Base-by-base conservation (phyloP, 805 yeast genomes). In the Hanseniaspora taiwanica region DNA sequence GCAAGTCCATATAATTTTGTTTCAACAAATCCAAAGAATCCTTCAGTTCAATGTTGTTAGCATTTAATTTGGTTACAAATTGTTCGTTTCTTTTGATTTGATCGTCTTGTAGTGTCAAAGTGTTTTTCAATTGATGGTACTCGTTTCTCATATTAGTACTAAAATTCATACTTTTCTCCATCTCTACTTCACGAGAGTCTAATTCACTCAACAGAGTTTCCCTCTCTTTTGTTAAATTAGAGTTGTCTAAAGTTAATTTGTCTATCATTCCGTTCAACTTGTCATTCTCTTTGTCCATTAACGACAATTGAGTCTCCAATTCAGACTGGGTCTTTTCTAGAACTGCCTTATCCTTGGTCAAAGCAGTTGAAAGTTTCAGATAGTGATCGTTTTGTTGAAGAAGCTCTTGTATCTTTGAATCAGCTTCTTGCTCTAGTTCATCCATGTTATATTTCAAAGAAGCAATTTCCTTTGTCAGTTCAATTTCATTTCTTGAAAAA, bases 401-500 rank as follows among this genome's bases (percentile, higher is more conserved):
- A 27, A 71, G 43, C 23, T 67, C 69, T 13, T 48, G 43, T 23
- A 65, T 57, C 40, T 62, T 66, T 3, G 56, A 48, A 12, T 53
- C 57, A 36, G 56, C 52, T 29, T 59, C 63, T n/a, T 60, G 62
- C 27, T 65, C 59, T n/a, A 72, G 54, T 7, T 72, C 70, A 44
- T 77, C 84, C 35, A 75, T 58, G 44, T 77, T 79, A 46, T 76
- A 69, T 34, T 69, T 72, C 21, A 79, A 58, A 29, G 72, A 72
- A 39, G 81, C 78, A 46, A 79, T 66, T 38, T 74, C 77, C 47
- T 77, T 80, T 44, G 77, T 72, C 40, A 80, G 55, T 23, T 71
- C 74, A 1, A 84, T 76, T 54, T 84, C 94, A 29, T 65, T 67
- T 48, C 76, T 76, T 60, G 76, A 63, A 46, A 73, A 69, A 40